Percentiles rank a stretch among this genome's conserved stretches.
Evolutionary conservation across 805 yeast genomes (phyloP).

Genomic region (Candida ulmi): DNA sequence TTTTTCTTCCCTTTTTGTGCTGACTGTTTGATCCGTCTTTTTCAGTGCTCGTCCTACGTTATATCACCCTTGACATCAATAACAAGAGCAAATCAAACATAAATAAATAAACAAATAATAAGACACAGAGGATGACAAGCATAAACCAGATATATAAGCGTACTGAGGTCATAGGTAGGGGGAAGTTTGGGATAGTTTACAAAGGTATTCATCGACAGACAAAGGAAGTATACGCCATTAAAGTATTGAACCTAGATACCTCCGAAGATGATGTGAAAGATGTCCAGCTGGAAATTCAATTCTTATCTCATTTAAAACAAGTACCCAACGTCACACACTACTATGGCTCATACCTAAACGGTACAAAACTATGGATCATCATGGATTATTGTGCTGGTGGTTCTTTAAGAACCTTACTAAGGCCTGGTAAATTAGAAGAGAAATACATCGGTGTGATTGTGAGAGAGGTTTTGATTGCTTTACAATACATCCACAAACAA

Average conservation of each 20-base stretch:
- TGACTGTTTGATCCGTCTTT: no score
- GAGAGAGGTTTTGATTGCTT: constrained; percentile 74
- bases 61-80: no score
- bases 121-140: constrained; percentile 10
- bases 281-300: constrained; percentile 88
- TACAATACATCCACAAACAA: constrained; percentile 74
- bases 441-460: constrained; percentile 75
- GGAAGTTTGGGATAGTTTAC: constrained; percentile 95
- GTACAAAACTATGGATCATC: constrained; percentile 92
- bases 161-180: constrained; percentile 90
- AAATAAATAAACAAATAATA: no score
- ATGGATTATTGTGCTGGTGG: constrained; percentile 99
- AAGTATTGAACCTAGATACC: constrained; percentile 86
- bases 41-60: no score
- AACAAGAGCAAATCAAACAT: no score
- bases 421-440: constrained; percentile 88
- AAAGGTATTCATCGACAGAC: constrained; percentile 72
- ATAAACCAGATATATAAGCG: constrained; percentile 53
- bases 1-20: no score
- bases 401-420: constrained; percentile 61
- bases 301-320: constrained; percentile 72
- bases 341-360: constrained; percentile 81
- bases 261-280: constrained; percentile 92
- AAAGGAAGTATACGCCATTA: constrained; percentile 82
- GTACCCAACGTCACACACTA: constrained; percentile 92